Evolutionary conservation across 495 filamentous ascomycete species (phyloP), one percentile per base, ranked within the genome.

Genomic region (Neurospora africana): DNA sequence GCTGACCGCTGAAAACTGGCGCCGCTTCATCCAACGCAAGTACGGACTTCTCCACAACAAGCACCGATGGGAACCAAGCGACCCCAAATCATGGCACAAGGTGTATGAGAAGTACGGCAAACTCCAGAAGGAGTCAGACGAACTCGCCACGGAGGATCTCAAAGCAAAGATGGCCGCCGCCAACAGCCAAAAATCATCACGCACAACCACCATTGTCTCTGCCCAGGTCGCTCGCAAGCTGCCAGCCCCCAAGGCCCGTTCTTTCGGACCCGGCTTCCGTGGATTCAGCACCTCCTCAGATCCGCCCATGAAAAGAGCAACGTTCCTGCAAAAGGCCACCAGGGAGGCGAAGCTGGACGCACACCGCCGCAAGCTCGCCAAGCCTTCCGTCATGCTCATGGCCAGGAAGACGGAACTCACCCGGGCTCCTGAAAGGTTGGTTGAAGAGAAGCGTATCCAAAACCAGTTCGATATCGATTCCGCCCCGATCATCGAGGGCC

Each of bases 81-180:
- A 83, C 36, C 79, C 78, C 2, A 75, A 72, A 58, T 74, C 72
- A 43, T 84, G 82, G 82, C 72, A 76, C 70, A 78, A 80, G 37
- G 72, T 84, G 44, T 84, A 81, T 40, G 68, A 74, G 33, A 77
- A 78, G 69, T 84, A 84, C 75, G 70, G 82, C 58, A 72, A 76
- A 53, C 69, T 84, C 75, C 78, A 83, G 69, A 74, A 84, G 78
- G 80, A 87, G 78, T 75, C 85, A 83, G 83, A 85, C 79, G 79
- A 84, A 78, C 78, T 81, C 77, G 79, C 86, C 76, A 76, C 83
- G 74, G 80, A 76, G 72, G 68, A 82, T 76, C 78, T 89, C 77
- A 73, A 68, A 67, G 73, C 75, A 9, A 71, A 71, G 17, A 75
- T 81, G 27, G 79, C 80, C 23, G 74, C 68, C 17, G 69, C 75